These are phyloP conservation scores for Yarrowia osloensis DNA, from an alignment of 805 yeast species.

Conservation along the genomic window DNA sequence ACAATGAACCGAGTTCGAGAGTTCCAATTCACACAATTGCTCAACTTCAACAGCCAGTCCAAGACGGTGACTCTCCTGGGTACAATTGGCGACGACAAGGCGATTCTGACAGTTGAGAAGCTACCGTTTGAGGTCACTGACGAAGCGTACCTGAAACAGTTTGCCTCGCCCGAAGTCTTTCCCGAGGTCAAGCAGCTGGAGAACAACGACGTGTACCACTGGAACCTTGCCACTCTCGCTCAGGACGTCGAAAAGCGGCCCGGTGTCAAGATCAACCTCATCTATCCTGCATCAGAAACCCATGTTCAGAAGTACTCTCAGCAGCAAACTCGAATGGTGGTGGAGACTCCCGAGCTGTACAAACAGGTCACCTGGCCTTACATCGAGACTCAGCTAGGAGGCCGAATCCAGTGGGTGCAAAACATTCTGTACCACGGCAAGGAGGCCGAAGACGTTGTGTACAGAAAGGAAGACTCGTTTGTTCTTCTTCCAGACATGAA, in stretches of 20 bases:
- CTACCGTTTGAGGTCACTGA: conserved; percentile 17
- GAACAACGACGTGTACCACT: conserved; percentile 79
- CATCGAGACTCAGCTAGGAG: conserved; percentile 73
- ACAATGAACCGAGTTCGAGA: conserved; percentile 8
- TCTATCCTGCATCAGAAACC: conserved; percentile 85
- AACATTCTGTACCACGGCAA: conserved; percentile 80
- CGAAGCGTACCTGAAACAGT: conserved; percentile 13
- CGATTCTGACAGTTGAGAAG: conserved; percentile 74
- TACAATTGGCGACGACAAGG: conserved; percentile 56
- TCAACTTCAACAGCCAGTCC: conserved; percentile 48
- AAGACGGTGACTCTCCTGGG: conserved; percentile 75
- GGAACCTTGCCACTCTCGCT: conserved; percentile 63
- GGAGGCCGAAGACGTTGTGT: conserved; percentile 79
- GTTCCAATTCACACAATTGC: conserved; percentile 11
- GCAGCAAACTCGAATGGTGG: conserved; percentile 61
- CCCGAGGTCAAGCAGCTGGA: conserved; percentile 48
- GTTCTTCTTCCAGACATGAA: conserved; percentile 91
- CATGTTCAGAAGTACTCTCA: conserved; percentile 77
- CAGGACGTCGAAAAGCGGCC: conserved; percentile 52
- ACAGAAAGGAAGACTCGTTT: conserved; percentile 62
- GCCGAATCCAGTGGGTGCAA: conserved; percentile 83
- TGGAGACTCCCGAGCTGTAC: conserved; percentile 83
- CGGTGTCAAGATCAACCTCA: conserved; percentile 69
- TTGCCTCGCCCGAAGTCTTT: conserved; percentile 26
- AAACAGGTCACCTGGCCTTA: conserved; percentile 64